phyloP scores from a whole-genome alignment of 176 grass and related monocot species.

The Rhynchospora pubera region DNA sequence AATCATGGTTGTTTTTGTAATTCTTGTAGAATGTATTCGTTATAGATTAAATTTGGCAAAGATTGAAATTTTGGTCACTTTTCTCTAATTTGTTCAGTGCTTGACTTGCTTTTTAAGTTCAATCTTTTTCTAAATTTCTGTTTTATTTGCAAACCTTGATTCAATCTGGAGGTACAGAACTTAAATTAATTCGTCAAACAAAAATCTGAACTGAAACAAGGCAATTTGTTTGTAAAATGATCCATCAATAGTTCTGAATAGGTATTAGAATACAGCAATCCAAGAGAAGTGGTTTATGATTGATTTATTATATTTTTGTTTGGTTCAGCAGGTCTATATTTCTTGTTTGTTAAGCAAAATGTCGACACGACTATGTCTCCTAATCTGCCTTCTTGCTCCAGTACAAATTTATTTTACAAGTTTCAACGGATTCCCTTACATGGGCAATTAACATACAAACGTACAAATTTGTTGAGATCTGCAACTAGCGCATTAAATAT shows the following conservation, averaged over 20 bases:
- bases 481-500: not conserved
- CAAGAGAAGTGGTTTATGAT: not conserved
- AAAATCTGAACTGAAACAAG: not conserved
- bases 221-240: not conserved
- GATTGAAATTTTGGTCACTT: not conserved
- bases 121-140: not conserved
- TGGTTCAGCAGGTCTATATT: not conserved
- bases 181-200: not conserved
- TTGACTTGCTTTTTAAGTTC: not conserved
- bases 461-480: slow-evolving; percentile 6
- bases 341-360: not conserved
- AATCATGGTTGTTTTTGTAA: not conserved
- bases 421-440: slow-evolving; percentile 4
- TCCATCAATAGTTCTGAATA: not conserved
- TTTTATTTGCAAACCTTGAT: not conserved
- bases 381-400: not conserved
- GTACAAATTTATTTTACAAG: not conserved
- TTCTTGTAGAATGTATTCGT: not conserved
- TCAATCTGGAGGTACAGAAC: not conserved
- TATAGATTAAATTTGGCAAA: not conserved
- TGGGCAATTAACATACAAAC: not conserved
- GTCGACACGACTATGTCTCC: not conserved
- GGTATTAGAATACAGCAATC: not conserved
- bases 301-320: not conserved
- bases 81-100: not conserved